phyloP scores from a whole-genome alignment of 805 yeast species.

The Komagataella mondaviorum region DNA sequence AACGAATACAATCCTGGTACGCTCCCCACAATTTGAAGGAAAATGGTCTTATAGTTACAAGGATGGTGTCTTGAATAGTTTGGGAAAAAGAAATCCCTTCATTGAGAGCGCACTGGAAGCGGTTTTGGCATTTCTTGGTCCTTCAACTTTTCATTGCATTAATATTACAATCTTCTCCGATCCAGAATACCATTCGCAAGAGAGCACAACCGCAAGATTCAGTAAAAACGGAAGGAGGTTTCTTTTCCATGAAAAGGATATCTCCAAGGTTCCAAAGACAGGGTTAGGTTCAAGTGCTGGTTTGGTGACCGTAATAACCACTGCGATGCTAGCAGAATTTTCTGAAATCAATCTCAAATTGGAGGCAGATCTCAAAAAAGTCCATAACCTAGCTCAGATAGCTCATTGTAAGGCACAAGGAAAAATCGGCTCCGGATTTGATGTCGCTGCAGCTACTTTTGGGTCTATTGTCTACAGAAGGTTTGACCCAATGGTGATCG shows the following conservation, averaged over 20 bases:
- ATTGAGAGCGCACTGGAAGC: constrained; percentile 47
- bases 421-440: constrained; percentile 94
- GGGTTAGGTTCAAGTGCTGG: constrained; percentile 97
- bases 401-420: constrained; percentile 92
- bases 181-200: constrained; percentile 78
- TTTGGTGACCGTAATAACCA: constrained; percentile 64
- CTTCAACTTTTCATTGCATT: constrained; percentile 19
- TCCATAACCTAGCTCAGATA: constrained; percentile 79
- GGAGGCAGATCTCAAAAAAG: constrained; percentile 10
- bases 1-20: constrained; percentile 24
- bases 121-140: constrained; percentile 37
- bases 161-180: constrained; percentile 66
- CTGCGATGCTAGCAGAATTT: constrained; percentile 48
- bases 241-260: constrained; percentile 42
- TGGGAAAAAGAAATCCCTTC: constrained; percentile 49
- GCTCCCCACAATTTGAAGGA: constrained; percentile 76
- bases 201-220: constrained; percentile 20
- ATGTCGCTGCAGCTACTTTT: constrained; percentile 88
- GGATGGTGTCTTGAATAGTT: constrained; percentile 6
- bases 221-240: constrained; percentile 33
- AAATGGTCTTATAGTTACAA: constrained; percentile 45
- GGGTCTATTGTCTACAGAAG: constrained; percentile 80
- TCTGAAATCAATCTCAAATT: constrained; percentile 12
- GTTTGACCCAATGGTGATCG: constrained; percentile 45
- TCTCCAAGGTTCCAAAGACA: constrained; percentile 74